Evolutionary conservation across 2,329 filamentous ascomycete genomes (phyloP).

Genomic region (Aspergillus hortae): DNA sequence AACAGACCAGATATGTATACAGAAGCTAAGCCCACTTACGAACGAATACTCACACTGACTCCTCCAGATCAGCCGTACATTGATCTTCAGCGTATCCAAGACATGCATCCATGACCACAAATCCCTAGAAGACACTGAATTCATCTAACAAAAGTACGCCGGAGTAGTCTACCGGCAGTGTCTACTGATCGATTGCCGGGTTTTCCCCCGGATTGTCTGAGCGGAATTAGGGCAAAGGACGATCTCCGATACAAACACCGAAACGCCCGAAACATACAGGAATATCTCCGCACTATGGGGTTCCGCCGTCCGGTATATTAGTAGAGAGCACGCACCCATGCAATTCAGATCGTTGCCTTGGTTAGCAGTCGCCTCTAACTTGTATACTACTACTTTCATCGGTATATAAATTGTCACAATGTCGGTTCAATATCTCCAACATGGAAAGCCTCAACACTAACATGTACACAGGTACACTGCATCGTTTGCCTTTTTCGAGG

Average conservation of each 20-base stretch:
- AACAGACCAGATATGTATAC: no score
- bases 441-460: not conserved
- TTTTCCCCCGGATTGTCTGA: no score
- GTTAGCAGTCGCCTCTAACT: not conserved
- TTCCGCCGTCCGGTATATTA: not conserved
- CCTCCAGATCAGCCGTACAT: no score
- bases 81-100: no score
- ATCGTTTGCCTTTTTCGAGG: slow-evolving; percentile 6
- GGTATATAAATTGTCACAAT: not conserved
- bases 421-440: not conserved
- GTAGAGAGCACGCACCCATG: not conserved
- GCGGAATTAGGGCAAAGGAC: not conserved
- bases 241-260: not conserved
- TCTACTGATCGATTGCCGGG: no score
- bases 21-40: no score
- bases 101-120: no score
- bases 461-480: slow-evolving; percentile 3
- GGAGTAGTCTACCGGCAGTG: no score
- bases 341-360: not conserved
- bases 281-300: not conserved
- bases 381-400: not conserved
- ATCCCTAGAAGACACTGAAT: no score
- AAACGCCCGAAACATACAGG: not conserved
- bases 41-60: no score
- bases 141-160: no score